Evolutionary conservation across 2,329 filamentous ascomycete genomes (phyloP).

Genomic region (Cercospora sp.): DNA sequence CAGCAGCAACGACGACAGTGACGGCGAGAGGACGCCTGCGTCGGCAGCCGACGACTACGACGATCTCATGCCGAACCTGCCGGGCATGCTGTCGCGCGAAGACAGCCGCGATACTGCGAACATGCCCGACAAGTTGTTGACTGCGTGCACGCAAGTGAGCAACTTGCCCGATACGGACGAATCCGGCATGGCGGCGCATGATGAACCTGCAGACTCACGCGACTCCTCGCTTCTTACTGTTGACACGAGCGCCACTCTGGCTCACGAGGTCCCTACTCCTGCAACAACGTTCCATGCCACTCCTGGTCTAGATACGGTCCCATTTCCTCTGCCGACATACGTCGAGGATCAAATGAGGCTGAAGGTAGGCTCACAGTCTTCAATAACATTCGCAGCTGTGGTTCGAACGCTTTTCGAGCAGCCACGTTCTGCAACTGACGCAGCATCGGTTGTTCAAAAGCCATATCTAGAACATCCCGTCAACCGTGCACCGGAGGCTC

Average conservation of each 20-base stretch:
- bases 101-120: not conserved
- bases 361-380: not conserved
- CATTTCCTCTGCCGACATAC: slow-evolving; percentile 16
- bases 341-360: slow-evolving; percentile 16
- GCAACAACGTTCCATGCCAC: not conserved
- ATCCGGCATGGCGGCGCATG: not conserved
- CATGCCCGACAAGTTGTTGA: not conserved
- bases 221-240: not conserved
- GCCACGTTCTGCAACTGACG: not conserved
- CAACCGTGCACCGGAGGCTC: not conserved
- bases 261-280: not conserved
- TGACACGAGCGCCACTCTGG: not conserved
- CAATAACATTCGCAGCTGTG: slow-evolving; percentile 3
- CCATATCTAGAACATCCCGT: slow-evolving; percentile 10
- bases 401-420: slow-evolving; percentile 13
- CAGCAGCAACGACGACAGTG: not conserved
- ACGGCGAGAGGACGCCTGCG: not conserved
- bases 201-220: not conserved
- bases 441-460: slow-evolving; percentile 13
- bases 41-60: not conserved
- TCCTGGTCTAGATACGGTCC: not conserved
- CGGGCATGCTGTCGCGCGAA: not conserved
- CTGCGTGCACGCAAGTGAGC: slow-evolving; percentile 1
- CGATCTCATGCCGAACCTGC: not conserved
- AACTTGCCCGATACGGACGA: not conserved